These are phyloP conservation scores for Pittosporum tobira DNA, from an alignment of 129 eudicot genomes.

Conservation along the genomic window DNA sequence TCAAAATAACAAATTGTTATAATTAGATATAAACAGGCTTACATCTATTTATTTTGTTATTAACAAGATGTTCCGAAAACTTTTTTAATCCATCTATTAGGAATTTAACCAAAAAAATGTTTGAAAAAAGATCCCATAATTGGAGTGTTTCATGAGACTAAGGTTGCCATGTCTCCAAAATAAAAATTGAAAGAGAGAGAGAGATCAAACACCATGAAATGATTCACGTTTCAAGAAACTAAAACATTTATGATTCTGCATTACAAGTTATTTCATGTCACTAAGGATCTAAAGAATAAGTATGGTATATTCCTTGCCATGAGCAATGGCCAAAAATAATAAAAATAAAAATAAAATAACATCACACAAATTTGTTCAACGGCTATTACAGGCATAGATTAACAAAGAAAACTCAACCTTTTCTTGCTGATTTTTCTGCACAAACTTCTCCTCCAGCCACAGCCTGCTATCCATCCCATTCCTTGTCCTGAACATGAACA, in stretches of 20 bases:
- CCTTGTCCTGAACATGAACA: slow-evolving; percentile 30
- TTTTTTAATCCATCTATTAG: too few species aligned
- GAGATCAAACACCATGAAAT: too few species aligned
- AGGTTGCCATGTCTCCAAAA: too few species aligned
- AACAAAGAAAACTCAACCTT: slow-evolving; percentile 20
- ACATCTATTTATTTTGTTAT: too few species aligned
- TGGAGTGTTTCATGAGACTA: too few species aligned
- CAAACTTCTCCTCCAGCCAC: slow-evolving; percentile 21
- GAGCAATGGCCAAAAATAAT: slow-evolving; percentile 3
- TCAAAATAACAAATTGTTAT: too few species aligned
- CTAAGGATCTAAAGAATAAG: slow-evolving; percentile 3
- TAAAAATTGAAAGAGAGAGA: too few species aligned
- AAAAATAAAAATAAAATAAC: too few species aligned
- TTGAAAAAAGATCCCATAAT: too few species aligned
- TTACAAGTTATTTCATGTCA: background rate
- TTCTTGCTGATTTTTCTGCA: slow-evolving; percentile 11
- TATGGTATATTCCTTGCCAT: slow-evolving; percentile 8
- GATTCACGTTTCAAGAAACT: background rate
- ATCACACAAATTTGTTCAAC: slow-evolving; percentile 2
- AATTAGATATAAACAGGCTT: too few species aligned
- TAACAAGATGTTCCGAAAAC: too few species aligned
- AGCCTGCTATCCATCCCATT: slow-evolving; percentile 32
- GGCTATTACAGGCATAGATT: slow-evolving; percentile 20
- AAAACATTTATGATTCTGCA: background rate
- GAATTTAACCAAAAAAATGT: too few species aligned